Percentiles rank a stretch among this genome's conserved stretches.
Evolutionary conservation across 1,284 basidiomycete species (phyloP).

Genomic region (Apiotrichum siamense): DNA sequence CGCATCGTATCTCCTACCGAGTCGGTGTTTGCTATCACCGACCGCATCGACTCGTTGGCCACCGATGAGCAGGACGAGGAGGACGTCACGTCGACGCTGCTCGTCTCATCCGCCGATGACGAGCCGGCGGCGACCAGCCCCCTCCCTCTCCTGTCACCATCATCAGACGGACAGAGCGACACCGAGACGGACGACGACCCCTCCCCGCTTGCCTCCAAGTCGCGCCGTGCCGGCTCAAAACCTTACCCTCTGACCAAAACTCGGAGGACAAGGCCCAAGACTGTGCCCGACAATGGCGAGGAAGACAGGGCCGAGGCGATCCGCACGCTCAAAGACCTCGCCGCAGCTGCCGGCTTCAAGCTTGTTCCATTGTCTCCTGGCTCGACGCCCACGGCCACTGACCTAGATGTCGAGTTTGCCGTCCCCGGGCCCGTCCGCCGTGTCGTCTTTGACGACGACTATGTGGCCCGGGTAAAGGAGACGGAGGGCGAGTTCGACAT

Average conservation of each 20-base stretch:
- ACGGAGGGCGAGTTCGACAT: not conserved
- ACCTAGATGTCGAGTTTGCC: not conserved
- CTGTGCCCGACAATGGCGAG: not conserved
- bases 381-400: not conserved
- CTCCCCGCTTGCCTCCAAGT: constrained; percentile 5
- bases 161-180: too few relatives aligned
- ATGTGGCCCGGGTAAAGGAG: not conserved
- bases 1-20: constrained; percentile 8
- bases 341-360: not conserved
- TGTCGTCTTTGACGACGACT: not conserved
- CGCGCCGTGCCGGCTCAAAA: not conserved
- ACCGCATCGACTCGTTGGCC: constrained; percentile 1
- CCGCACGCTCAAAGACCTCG: not conserved
- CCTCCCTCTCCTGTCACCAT: too few relatives aligned
- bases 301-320: not conserved
- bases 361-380: not conserved
- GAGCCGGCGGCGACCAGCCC: too few relatives aligned
- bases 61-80: constrained; percentile 4
- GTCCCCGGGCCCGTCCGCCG: not conserved
- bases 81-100: not conserved
- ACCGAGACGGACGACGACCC: not conserved
- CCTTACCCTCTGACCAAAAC: not conserved
- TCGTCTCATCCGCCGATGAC: not conserved
- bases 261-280: not conserved
- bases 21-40: constrained; percentile 1